Base-by-base conservation (phyloP, 2,329 filamentous ascomycete genomes). In the Xylariaceae sp. region DNA sequence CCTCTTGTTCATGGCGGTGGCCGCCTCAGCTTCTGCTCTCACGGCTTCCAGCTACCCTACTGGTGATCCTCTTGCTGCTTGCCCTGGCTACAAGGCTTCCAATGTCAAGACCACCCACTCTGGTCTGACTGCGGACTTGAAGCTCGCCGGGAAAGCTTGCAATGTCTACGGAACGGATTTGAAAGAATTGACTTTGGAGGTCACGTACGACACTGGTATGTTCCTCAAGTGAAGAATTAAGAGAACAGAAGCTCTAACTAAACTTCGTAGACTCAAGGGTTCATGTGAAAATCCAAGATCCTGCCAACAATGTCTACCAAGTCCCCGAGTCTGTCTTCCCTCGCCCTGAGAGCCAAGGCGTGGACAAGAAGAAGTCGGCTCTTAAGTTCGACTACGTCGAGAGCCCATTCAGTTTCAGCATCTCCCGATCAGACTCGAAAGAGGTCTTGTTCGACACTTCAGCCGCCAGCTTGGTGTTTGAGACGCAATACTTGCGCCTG, bases 401-500 rank as follows among this genome's bases (percentile, higher is more conserved):
- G 42, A 65, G 66, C 40, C 71, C 71, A 28, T 75, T 75, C 58
- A 70, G 71, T 46, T 75, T 75, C 62, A 66, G 66, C 13, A 67
- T 75, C 38, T 69, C 68, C 12, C 69, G 72, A 18, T 60, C 63
- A 9, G 63, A 63, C 22, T 70, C 67, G 3, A 68, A 69, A 2
- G 65, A 85, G 56, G 74, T 81, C 3, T 69, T 90, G 10, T 90
- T 90, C 65, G 85, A 92, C 61, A 89, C 87, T 0, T 82, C 83
- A 1, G 84, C 78, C 1, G 79, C 81, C 4, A 74, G 76, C 9
- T 72, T 94, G 11, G 75, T 94, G 41, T 94, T 91, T 61, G 86
- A 94, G 70, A 83, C 82, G 11, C 89, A 94, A 68, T 94, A 90
- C 62, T 70, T 94, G 19, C 82, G 85, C 17, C 75, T 93, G 53